Conservation (phyloP, 139 green algal species). For the Pseudopediastrum boryanum region DNA sequence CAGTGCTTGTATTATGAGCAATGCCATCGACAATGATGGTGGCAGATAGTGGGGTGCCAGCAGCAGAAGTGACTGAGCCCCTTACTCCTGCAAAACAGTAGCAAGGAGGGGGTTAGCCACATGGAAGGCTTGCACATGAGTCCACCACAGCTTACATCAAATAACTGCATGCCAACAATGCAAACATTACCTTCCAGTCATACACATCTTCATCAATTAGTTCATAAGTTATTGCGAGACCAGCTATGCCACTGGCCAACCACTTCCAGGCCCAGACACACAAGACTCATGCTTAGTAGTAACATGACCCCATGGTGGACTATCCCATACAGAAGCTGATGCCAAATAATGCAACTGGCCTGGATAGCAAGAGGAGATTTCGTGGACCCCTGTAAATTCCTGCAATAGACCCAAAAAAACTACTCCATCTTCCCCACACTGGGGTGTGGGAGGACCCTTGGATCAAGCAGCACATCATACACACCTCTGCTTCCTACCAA, state of each 20-base stretch:
- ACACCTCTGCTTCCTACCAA: not conserved
- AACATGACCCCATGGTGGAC: too few relatives aligned
- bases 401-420: too few relatives aligned
- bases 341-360: too few relatives aligned
- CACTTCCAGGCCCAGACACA: too few relatives aligned
- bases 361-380: too few relatives aligned
- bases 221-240: not conserved
- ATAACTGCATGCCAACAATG: not conserved
- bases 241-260: not conserved
- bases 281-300: too few relatives aligned
- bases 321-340: too few relatives aligned
- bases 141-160: not conserved
- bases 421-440: too few relatives aligned
- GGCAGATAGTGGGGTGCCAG: slow-evolving; percentile 34
- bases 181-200: not conserved
- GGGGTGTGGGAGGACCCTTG: slow-evolving; percentile 14
- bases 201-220: not conserved
- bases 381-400: too few relatives aligned
- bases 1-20: slow-evolving; percentile 26
- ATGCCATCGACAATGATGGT: slow-evolving; percentile 60
- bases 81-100: slow-evolving; percentile 4
- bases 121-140: not conserved
- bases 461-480: slow-evolving; percentile 10
- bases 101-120: not conserved
- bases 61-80: slow-evolving; percentile 7